Base-by-base conservation (phyloP, 1,284 basidiomycete species). In the Melampsora americana region DNA sequence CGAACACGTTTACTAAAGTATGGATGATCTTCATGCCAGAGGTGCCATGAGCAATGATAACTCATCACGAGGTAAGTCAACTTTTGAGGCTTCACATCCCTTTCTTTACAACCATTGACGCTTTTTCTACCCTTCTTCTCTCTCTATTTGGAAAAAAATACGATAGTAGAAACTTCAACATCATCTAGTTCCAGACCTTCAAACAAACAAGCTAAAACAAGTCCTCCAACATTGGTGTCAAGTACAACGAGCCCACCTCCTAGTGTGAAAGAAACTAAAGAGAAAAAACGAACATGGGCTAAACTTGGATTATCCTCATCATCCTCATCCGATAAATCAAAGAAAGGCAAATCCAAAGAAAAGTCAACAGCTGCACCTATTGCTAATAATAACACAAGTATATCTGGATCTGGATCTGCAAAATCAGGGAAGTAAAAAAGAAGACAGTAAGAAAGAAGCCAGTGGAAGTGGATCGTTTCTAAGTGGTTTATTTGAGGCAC, bases 241-340 rank as follows among this genome's bases (percentile, higher is more conserved):
- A 18, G 20, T 53, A 53, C 50, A 35, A 35, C 35, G 9, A 35
- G 35, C 9, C 35, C 35, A 35, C 35, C 35, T 4, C 35, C 35
- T 4, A 35, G 35, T 35, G 35, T 35, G 28, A 66, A 66, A 46
- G 61, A 72, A 65, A 44, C 44, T 2, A 72, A 72, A 44, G 70
- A 72, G 32, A 72, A 72, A 44, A 74, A 74, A 56, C 71, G 71
- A 11, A 26, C 64, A 16, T 74, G 71, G 71, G 64, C 53, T 14
- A 74, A 74, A 50, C 42, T 74, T 42, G 53, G 71, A 5, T 56
- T 74, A 56, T 1, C 69, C 35, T 72, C 69, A 18, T 59, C 69
- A 5, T 46, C 65, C 26, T 53, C 69, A 18, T 53, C 46, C 12
- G 61, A 60, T 12, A 72, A 72, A 61, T 50, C 11, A 28, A 74